Percentiles rank a stretch among this genome's conserved stretches.
Evolutionary conservation across 768 basidiomycete species (phyloP).

Genomic region (Amanita fuliginea): DNA sequence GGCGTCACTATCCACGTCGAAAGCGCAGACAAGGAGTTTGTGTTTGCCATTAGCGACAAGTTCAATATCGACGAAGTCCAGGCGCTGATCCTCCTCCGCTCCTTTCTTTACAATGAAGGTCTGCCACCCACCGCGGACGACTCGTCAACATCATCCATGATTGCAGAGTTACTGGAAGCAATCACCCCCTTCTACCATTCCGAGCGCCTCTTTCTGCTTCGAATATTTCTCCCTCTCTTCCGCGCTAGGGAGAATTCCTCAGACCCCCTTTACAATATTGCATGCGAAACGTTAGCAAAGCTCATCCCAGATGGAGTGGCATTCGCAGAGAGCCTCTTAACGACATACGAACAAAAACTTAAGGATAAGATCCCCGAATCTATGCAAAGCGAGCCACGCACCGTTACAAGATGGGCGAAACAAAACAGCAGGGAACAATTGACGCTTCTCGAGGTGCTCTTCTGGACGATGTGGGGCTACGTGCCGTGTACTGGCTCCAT

Average conservation of each 20-base stretch:
- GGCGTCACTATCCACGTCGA: constrained; percentile 53
- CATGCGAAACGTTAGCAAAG: constrained; percentile 41
- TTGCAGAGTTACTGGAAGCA: constrained; percentile 51
- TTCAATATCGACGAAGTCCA: constrained; percentile 75
- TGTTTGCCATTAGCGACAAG: constrained; percentile 58
- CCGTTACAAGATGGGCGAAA: constrained; percentile 59
- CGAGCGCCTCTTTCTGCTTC: constrained; percentile 63
- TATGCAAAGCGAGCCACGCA: constrained; percentile 39
- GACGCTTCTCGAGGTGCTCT: constrained; percentile 74
- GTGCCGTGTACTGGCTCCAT: constrained; percentile 53
- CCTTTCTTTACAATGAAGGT: constrained; percentile 72
- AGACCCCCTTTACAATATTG: constrained; percentile 43
- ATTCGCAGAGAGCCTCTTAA: constrained; percentile 52
- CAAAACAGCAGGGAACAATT: constrained; percentile 72
- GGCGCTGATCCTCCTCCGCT: constrained; percentile 63
- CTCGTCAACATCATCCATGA: constrained; percentile 29
- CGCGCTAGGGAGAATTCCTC: constrained; percentile 51
- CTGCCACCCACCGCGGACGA: constrained; percentile 39
- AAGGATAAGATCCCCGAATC: constrained; percentile 34
- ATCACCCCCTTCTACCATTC: constrained; percentile 77
- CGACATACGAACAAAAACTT: constrained; percentile 49
- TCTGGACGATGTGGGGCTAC: constrained; percentile 80
- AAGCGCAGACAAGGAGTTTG: constrained; percentile 58
- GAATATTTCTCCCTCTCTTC: constrained; percentile 65
- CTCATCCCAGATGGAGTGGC: constrained; percentile 53